Evolutionary conservation across 345 rosid species (phyloP), one percentile per base, ranked within the genome.

Genomic region (Cardiospermum halicacabum): DNA sequence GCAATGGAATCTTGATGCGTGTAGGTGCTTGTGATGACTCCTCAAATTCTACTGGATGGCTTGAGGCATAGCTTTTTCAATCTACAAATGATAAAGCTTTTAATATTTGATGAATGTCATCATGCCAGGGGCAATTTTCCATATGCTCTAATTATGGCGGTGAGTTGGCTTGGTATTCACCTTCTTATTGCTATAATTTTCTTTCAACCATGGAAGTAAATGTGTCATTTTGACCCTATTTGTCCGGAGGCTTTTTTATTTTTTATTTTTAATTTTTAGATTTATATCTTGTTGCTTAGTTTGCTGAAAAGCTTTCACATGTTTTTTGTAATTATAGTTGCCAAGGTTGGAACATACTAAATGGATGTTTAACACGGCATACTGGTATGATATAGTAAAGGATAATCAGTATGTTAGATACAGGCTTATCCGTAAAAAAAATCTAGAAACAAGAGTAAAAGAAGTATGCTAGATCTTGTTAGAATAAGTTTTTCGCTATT

Each of bases 1-100:
- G 8, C 22, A 21, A 26, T 5, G 58, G 50, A 9, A 16, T 12
- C 64, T 53, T 69, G 32, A 27, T 72, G 21, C 53, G 47, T 68
- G 21, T 71, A 93, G 98, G 94, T 93, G 58, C 84, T 91, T 74
- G 96, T 94, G 72, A 91, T 94, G 99, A 94, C 99, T 11, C 99
- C 92, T 18, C 87, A 78, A 24, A 87, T 94, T 74, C 78, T 94
- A 72, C 92, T 94, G 4, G 11, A 47, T 67, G 81, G 89, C 59
- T 78, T 94, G 80, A 85, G 92, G 73, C 95, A 73, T 58, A 64
- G 84, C 75, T 80, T 81, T 71, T 75, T 94, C 65, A 77, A 60
- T 3, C 67, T 89, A 40, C 73, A 77, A 62, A 65, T 72, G 77
- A 87, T 94, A 63, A 89, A 85, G 83, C 77, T 94, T 78, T 72